phyloP scores from a whole-genome alignment of 2,329 filamentous ascomycete species.

The Teratosphaeria zuluensis region DNA sequence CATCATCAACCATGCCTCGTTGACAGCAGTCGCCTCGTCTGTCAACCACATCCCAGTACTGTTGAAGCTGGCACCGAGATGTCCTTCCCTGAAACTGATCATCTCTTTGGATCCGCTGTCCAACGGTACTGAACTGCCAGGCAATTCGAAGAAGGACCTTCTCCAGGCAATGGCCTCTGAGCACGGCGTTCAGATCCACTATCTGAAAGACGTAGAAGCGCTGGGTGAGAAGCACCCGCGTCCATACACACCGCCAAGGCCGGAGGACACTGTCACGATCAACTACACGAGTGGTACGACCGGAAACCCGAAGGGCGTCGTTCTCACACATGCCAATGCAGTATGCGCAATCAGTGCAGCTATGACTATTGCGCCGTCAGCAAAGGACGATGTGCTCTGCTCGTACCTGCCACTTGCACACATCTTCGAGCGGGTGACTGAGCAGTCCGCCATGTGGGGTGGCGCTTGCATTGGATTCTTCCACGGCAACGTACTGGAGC shows the following conservation, averaged over 20 bases:
- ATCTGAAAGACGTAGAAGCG: slow-evolving; percentile 70
- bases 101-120: slow-evolving; percentile 77
- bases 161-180: slow-evolving; percentile 65
- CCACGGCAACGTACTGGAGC: slow-evolving; percentile 75
- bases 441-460: slow-evolving; percentile 63
- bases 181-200: slow-evolving; percentile 67
- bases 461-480: slow-evolving; percentile 81
- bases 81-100: slow-evolving; percentile 78
- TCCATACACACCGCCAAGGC: slow-evolving; percentile 59
- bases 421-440: slow-evolving; percentile 79
- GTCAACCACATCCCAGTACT: slow-evolving; percentile 72
- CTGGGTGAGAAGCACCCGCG: slow-evolving; percentile 63
- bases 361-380: slow-evolving; percentile 44
- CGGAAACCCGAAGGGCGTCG: slow-evolving; percentile 71
- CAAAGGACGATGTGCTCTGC: slow-evolving; percentile 55
- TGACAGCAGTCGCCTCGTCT: slow-evolving; percentile 67
- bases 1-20: slow-evolving; percentile 82
- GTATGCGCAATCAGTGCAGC: slow-evolving; percentile 60
- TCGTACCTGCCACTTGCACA: slow-evolving; percentile 93
- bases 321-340: slow-evolving; percentile 72
- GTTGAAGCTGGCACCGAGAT: slow-evolving; percentile 65
- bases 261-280: slow-evolving; percentile 75
- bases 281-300: slow-evolving; percentile 87
- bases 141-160: slow-evolving; percentile 69
- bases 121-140: slow-evolving; percentile 59